phyloP scores from a whole-genome alignment of 2,329 filamentous ascomycete species.

The Tolypocladium pustulatum region DNA sequence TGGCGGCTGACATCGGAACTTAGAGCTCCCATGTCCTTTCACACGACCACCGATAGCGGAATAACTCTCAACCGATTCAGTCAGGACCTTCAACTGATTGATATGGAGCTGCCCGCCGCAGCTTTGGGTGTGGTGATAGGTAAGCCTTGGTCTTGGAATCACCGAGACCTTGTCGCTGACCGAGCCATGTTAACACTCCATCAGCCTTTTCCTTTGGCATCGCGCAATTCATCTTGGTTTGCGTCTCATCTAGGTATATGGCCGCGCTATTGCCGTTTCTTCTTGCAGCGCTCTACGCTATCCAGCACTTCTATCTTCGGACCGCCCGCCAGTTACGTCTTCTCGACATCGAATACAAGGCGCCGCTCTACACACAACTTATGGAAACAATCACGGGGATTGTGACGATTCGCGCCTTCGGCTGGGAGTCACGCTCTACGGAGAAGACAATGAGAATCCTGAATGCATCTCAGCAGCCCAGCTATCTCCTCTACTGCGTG shows the following conservation, averaged over 20 bases:
- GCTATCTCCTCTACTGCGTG: conserved; percentile 34
- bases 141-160: neutral
- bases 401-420: conserved; percentile 43
- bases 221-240: conserved; percentile 14
- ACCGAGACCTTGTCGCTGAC: neutral
- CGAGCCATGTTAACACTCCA: neutral
- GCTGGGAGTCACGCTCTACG: conserved; percentile 29
- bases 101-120: conserved; percentile 21
- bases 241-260: conserved; percentile 25
- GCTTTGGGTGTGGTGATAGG: conserved; percentile 11
- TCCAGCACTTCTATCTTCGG: conserved; percentile 47
- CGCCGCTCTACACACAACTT: conserved; percentile 44
- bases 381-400: conserved; percentile 43
- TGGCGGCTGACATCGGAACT: neutral
- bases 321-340: conserved; percentile 49
- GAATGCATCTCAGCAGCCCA: conserved; percentile 41
- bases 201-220: neutral
- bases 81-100: conserved; percentile 27
- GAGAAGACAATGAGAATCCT: conserved; percentile 22
- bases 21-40: conserved; percentile 22
- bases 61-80: conserved; percentile 26
- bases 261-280: conserved; percentile 39
- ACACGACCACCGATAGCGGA: conserved; percentile 21
- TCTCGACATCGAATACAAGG: conserved; percentile 48
- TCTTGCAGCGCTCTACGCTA: conserved; percentile 28